Evolutionary conservation across 306 rosid species (phyloP).

Genomic region (Cicer pinnatifidum): DNA sequence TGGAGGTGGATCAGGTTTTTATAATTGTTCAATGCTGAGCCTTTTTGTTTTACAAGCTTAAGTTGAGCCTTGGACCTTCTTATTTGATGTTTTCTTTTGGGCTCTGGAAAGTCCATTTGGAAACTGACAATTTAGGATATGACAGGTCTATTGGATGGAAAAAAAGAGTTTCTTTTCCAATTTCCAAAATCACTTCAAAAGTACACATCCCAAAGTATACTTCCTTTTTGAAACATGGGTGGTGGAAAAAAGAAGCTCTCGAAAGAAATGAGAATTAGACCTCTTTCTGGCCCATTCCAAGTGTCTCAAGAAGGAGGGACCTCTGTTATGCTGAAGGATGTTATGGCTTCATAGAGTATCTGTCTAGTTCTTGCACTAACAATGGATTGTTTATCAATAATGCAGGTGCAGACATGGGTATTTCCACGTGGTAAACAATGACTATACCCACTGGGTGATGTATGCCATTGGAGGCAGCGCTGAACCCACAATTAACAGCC

Average conservation of each 20-base stretch:
- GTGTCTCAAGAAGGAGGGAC: not conserved
- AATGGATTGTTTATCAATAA: slow-evolving; percentile 26
- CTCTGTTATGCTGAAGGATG: not conserved
- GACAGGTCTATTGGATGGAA: not conserved
- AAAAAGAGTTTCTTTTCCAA: too few relatives aligned
- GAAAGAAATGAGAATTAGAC: not conserved
- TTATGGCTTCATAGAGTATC: not conserved
- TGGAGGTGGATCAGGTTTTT: not conserved
- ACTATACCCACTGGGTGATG: slow-evolving; percentile 98
- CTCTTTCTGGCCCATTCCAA: not conserved
- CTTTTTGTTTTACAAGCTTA: not conserved
- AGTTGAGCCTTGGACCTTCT: slow-evolving; percentile 1
- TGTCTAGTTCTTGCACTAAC: slow-evolving; percentile 21
- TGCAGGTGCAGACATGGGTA: slow-evolving; percentile 98
- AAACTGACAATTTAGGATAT: not conserved
- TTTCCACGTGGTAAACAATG: slow-evolving; percentile 97
- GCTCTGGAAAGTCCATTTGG: slow-evolving; percentile 12
- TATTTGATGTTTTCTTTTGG: slow-evolving; percentile 11
- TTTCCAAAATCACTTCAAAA: too few relatives aligned
- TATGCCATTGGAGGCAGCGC: slow-evolving; percentile 99
- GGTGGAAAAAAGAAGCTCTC: too few relatives aligned
- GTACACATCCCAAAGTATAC: too few relatives aligned
- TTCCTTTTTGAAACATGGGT: too few relatives aligned
- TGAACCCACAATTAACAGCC: slow-evolving; percentile 93
- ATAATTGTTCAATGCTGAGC: slow-evolving; percentile 15